phyloP scores from a whole-genome alignment of 495 filamentous ascomycete species.

The Podospora pseudocomata region DNA sequence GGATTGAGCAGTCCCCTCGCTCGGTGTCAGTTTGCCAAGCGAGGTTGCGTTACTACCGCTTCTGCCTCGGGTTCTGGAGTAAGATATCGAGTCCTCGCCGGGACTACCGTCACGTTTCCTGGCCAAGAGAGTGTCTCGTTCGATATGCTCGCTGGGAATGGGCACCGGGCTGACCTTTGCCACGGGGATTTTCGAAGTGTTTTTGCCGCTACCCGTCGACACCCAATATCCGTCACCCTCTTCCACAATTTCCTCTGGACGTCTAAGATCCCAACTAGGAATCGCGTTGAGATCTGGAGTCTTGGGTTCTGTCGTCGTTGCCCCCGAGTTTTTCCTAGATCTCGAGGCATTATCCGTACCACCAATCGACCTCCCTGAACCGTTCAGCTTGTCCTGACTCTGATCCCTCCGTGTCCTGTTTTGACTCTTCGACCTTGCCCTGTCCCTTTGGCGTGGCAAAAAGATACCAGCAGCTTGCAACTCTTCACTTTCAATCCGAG shows the following conservation, averaged over 20 bases:
- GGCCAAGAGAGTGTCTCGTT: constrained; percentile 64
- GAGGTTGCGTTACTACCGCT: constrained; percentile 66
- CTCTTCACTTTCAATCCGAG: constrained; percentile 88
- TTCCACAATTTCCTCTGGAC: constrained; percentile 74
- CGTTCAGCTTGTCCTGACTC: constrained; percentile 30
- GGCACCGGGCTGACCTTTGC: constrained; percentile 72
- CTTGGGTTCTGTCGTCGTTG: constrained; percentile 29
- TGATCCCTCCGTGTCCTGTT: constrained; percentile 49
- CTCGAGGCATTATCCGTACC: constrained; percentile 28
- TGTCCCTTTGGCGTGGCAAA: constrained; percentile 57
- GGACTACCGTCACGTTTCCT: constrained; percentile 59
- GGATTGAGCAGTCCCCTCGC: constrained; percentile 23
- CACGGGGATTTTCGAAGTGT: constrained; percentile 75
- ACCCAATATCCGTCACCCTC: constrained; percentile 51
- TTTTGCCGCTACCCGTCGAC: constrained; percentile 36
- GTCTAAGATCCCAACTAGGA: constrained; percentile 65
- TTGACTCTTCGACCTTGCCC: constrained; percentile 41
- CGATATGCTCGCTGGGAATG: constrained; percentile 64
- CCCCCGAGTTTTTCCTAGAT: constrained; percentile 48
- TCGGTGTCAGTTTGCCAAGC: constrained; percentile 49
- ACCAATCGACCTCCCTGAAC: constrained; percentile 24
- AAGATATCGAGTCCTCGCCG: constrained; percentile 53
- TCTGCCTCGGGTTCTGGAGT: constrained; percentile 62
- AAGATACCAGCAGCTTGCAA: constrained; percentile 80
- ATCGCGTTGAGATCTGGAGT: constrained; percentile 27